Conservation (phyloP, 202 grass and related monocot genomes). For the Panicum virgatum region DNA sequence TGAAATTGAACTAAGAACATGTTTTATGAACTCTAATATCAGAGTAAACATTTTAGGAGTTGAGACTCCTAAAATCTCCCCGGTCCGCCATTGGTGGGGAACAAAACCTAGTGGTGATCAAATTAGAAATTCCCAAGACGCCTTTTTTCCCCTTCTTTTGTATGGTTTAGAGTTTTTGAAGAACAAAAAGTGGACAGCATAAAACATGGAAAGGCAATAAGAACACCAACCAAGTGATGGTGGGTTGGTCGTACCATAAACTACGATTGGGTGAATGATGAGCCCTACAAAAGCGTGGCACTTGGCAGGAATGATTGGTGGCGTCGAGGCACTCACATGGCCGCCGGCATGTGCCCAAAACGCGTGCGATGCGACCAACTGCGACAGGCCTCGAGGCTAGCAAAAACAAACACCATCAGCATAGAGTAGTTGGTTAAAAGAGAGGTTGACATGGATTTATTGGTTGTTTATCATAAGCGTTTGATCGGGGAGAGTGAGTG, state of each 20-base stretch:
- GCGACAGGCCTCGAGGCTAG: background rate
- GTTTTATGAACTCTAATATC: too few species aligned
- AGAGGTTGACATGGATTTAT: background rate
- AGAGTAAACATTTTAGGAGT: too few species aligned
- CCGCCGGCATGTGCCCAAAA: constrained; percentile 38
- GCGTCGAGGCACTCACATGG: constrained; percentile 30
- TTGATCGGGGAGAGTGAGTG: background rate
- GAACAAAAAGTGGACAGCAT: background rate
- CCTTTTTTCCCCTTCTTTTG: too few species aligned
- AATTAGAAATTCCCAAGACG: too few species aligned
- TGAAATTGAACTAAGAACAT: too few species aligned
- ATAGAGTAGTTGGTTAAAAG: background rate
- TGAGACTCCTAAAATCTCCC: too few species aligned
- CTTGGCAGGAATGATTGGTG: constrained; percentile 23
- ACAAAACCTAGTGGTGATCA: too few species aligned
- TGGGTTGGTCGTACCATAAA: background rate
- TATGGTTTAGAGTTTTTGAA: background rate
- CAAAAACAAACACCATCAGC: background rate
- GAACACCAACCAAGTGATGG: background rate
- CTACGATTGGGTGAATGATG: background rate
- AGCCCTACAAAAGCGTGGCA: background rate
- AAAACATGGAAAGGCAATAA: background rate
- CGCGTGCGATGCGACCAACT: constrained; percentile 20
- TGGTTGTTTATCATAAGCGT: background rate
- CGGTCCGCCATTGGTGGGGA: too few species aligned